A percentile compares a stretch with the other conserved stretches of the same genome.
Conservation (phyloP, 176 grass and related monocot species). For the Secale cereale region DNA sequence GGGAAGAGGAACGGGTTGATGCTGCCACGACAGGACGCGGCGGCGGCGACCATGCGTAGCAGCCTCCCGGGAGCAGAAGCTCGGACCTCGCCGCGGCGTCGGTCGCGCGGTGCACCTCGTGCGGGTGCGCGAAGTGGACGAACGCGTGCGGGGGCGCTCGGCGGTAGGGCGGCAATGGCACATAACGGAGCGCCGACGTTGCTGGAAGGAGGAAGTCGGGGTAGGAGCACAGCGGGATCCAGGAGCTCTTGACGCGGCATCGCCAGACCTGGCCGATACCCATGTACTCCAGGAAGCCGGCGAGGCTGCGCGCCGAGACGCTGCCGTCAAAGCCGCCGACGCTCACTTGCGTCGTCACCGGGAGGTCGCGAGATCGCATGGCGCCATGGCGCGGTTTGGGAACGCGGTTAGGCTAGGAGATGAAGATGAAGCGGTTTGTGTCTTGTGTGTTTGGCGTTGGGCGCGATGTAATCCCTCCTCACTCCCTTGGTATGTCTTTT, state of each 20-base stretch:
- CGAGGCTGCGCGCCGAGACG: conserved; percentile 43
- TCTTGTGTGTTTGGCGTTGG: too few relatives aligned
- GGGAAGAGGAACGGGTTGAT: conserved; percentile 56
- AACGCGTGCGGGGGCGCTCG: conserved; percentile 72
- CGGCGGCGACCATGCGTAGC: conserved; percentile 42
- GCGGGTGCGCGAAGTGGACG: conserved; percentile 66
- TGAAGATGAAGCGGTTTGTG: too few relatives aligned
- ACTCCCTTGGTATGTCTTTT: too few relatives aligned
- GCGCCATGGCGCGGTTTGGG: neutral
- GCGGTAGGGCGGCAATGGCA: conserved; percentile 29
- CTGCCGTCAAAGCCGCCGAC: conserved; percentile 56
- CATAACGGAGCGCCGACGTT: neutral
- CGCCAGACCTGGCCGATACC: conserved; percentile 69
- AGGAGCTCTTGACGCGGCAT: conserved; percentile 84
- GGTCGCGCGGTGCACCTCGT: conserved; percentile 41
- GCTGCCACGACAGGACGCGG: conserved; percentile 33
- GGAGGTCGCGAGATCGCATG: conserved; percentile 34
- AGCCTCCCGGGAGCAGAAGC: conserved; percentile 26
- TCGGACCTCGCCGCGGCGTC: conserved; percentile 38
- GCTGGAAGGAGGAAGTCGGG: conserved; percentile 42
- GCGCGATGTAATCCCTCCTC: too few relatives aligned
- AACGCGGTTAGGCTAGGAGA: neutral
- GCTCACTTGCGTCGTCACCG: conserved; percentile 54
- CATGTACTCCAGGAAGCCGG: conserved; percentile 53
- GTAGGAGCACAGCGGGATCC: conserved; percentile 68